These are phyloP conservation scores for Pistacia atlantica DNA, from an alignment of 345 rosid genomes.

Conservation along the genomic window DNA sequence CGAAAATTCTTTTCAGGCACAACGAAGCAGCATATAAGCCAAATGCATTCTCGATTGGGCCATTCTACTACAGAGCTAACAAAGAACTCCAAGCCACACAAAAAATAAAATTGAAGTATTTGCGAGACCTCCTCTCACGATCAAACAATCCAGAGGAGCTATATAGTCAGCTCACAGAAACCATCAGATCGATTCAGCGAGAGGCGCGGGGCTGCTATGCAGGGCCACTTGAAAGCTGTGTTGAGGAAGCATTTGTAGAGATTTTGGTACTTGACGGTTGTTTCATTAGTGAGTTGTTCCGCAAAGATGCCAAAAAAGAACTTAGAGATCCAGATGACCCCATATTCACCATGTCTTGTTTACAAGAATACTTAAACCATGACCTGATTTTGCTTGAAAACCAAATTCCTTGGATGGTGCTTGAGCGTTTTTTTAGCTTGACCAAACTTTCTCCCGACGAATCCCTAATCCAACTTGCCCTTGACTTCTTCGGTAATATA, in stretches of 20 bases:
- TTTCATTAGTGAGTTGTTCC: constrained; percentile 29
- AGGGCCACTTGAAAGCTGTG: background rate
- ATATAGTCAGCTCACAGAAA: background rate
- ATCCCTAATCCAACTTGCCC: constrained; percentile 16
- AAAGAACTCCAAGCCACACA: background rate
- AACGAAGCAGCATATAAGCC: constrained; percentile 26
- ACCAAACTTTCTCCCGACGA: background rate
- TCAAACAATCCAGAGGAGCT: background rate
- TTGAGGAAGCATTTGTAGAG: background rate
- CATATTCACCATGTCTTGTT: constrained; percentile 26
- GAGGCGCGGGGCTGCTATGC: constrained; percentile 27
- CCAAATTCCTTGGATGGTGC: constrained; percentile 33
- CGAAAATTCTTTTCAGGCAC: constrained; percentile 27
- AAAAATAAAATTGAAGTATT: constrained; percentile 26
- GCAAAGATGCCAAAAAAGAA: constrained; percentile 2
- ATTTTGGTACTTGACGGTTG: constrained; percentile 38
- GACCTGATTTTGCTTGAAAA: constrained; percentile 43
- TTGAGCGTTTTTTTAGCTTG: constrained; percentile 23
- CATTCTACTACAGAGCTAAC: constrained; percentile 15
- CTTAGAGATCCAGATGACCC: constrained; percentile 11
- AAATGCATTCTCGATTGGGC: constrained; percentile 35
- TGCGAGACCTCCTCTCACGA: constrained; percentile 21
- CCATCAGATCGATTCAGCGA: constrained; percentile 6
- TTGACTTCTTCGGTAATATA: background rate
- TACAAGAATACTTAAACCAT: constrained; percentile 18